These are phyloP conservation scores for Malassezia arunalokei DNA, from an alignment of 1,284 basidiomycete species.

Conservation along the genomic window DNA sequence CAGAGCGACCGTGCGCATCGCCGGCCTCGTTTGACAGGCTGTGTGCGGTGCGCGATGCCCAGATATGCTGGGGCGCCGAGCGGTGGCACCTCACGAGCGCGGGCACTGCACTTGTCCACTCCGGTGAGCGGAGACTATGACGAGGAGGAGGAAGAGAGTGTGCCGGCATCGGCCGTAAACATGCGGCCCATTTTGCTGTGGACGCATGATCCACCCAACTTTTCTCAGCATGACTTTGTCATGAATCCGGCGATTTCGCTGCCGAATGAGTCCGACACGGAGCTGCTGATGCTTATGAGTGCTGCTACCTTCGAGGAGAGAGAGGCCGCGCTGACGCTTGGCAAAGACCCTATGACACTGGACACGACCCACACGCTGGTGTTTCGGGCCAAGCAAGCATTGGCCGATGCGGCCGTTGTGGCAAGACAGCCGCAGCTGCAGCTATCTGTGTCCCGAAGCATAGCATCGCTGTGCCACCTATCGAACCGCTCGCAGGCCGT, in stretches of 20 bases:
- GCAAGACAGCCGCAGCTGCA: slow-evolving; percentile 29
- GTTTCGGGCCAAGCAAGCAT: slow-evolving; percentile 27
- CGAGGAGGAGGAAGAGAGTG: not conserved
- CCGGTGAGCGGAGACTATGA: not conserved
- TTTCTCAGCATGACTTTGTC: slow-evolving; percentile 36
- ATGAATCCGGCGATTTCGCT: slow-evolving; percentile 34
- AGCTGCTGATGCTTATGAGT: slow-evolving; percentile 29
- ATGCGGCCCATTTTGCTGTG: slow-evolving; percentile 16
- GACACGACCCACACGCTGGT: slow-evolving; percentile 20
- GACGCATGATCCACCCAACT: slow-evolving; percentile 43
- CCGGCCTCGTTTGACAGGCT: too few species aligned
- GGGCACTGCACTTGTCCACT: too few species aligned
- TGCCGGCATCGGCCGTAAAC: not conserved
- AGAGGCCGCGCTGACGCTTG: not conserved
- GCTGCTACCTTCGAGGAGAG: not conserved
- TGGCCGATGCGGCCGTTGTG: slow-evolving; percentile 28
- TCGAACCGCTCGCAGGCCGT: slow-evolving; percentile 36
- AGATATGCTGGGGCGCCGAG: too few species aligned
- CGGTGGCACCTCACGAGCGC: too few species aligned
- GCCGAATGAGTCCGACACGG: slow-evolving; percentile 29
- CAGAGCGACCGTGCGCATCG: too few species aligned
- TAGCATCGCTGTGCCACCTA: slow-evolving; percentile 31
- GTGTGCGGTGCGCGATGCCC: too few species aligned
- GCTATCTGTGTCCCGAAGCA: slow-evolving; percentile 29
- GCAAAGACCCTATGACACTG: not conserved